Percentiles rank a stretch among this genome's conserved stretches.
Evolutionary conservation across 1,284 basidiomycete species (phyloP).

Genomic region (Coniferiporia weirii): DNA sequence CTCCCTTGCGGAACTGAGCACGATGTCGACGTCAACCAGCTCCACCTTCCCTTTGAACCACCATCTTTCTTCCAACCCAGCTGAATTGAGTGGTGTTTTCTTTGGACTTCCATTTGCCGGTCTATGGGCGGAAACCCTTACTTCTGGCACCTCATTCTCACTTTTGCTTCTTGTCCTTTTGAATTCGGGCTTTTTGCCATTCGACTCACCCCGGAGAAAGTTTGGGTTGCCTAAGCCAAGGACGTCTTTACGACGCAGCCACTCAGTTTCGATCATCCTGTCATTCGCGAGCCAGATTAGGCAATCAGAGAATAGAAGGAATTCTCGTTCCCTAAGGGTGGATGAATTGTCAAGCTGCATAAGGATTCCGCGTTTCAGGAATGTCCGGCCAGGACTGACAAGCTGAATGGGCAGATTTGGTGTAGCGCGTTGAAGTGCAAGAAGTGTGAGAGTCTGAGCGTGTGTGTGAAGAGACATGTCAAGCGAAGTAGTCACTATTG

Average conservation of each 20-base stretch:
- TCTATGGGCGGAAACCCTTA: slow-evolving; percentile 23
- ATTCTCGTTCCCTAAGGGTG: slow-evolving; percentile 54
- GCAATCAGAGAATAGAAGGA: slow-evolving; percentile 79
- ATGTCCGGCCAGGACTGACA: slow-evolving; percentile 70
- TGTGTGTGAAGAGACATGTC: slow-evolving; percentile 76
- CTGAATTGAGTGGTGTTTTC: slow-evolving; percentile 35
- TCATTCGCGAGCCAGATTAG: slow-evolving; percentile 64
- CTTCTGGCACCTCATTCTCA: slow-evolving; percentile 46
- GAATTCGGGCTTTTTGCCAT: slow-evolving; percentile 32
- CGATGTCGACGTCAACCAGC: slow-evolving; percentile 74
- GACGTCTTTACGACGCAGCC: slow-evolving; percentile 20
- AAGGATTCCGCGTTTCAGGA: slow-evolving; percentile 64
- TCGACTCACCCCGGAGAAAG: slow-evolving; percentile 13
- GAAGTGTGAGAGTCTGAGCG: slow-evolving; percentile 64
- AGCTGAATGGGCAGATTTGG: slow-evolving; percentile 71
- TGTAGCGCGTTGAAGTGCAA: slow-evolving; percentile 73
- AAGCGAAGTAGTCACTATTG: slow-evolving; percentile 67
- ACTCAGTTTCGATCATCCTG: slow-evolving; percentile 26
- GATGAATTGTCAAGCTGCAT: slow-evolving; percentile 50
- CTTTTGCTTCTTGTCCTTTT: slow-evolving; percentile 52
- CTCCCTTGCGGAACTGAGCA: slow-evolving; percentile 49
- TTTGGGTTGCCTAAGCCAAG: slow-evolving; percentile 8
- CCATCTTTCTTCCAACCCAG: slow-evolving; percentile 54
- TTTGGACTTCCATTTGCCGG: slow-evolving; percentile 26
- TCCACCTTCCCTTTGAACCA: slow-evolving; percentile 62